Evolutionary conservation across 2,329 filamentous ascomycete species (phyloP).

Genomic region (Paramyrothecium sp.): DNA sequence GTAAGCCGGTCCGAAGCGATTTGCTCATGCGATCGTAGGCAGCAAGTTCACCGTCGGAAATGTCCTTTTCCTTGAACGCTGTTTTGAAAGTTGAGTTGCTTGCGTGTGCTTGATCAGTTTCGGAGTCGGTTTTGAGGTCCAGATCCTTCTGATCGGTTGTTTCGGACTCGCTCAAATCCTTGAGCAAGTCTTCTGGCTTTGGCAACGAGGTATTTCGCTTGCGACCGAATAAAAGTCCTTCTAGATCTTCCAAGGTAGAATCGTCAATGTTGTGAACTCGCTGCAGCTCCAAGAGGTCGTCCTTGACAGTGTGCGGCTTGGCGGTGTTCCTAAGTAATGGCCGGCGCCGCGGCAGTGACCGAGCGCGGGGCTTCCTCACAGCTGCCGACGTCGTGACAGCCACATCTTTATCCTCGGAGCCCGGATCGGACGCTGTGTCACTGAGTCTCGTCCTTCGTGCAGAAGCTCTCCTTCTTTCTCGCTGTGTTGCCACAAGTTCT

Average conservation of each 20-base stretch:
- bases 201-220: conserved; percentile 20
- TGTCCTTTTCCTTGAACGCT: conserved; percentile 17
- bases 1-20: conserved; percentile 48
- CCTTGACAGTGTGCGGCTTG: conserved; percentile 51
- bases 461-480: conserved; percentile 21
- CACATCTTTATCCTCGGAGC: conserved; percentile 21
- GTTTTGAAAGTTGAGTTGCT: conserved; percentile 16
- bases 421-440: conserved; percentile 30
- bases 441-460: conserved; percentile 19
- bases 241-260: conserved; percentile 58
- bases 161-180: conserved; percentile 20
- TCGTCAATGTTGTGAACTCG: conserved; percentile 55
- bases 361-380: conserved; percentile 25
- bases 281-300: conserved; percentile 54
- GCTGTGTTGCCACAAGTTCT: conserved; percentile 16
- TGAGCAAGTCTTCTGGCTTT: conserved; percentile 19
- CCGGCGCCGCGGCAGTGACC: conserved; percentile 41
- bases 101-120: conserved; percentile 16
- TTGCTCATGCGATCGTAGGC: conserved; percentile 50
- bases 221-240: conserved; percentile 44
- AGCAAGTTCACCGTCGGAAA: conserved; percentile 39
- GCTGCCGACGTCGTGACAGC: conserved; percentile 18
- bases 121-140: neutral
- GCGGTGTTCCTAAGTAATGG: conserved; percentile 52
- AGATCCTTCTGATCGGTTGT: conserved; percentile 11